Evolutionary conservation across 2,329 filamentous ascomycete species (phyloP).

Genomic region (Ciborinia camelliae): DNA sequence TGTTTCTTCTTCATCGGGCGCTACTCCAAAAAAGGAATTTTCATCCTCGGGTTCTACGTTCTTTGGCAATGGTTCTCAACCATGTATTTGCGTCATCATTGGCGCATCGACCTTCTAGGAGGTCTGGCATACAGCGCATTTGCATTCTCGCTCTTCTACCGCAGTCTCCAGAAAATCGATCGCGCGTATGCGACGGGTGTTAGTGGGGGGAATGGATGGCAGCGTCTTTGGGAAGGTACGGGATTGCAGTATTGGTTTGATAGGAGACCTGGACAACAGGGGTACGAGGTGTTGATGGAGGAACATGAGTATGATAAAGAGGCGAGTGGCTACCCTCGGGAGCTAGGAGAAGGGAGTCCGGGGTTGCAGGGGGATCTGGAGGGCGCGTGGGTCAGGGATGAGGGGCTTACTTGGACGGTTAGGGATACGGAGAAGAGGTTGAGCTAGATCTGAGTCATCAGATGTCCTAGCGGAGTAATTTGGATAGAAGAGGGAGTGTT

Average conservation of each 20-base stretch:
- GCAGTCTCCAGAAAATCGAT: conserved; percentile 31
- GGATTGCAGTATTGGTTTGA: conserved; percentile 31
- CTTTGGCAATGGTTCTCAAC: conserved; percentile 96
- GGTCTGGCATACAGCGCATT: conserved; percentile 74
- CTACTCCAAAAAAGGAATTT: conserved; percentile 56
- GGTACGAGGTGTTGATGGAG: conserved; percentile 22
- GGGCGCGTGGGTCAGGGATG: conserved; percentile 26
- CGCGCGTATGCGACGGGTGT: conserved; percentile 31
- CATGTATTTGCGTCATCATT: conserved; percentile 96
- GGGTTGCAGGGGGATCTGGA: conserved; percentile 25
- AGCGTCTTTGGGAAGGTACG: conserved; percentile 32
- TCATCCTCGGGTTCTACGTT: conserved; percentile 66
- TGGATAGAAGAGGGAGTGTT: too few relatives aligned
- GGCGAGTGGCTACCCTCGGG: not conserved
- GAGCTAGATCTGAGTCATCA: not conserved
- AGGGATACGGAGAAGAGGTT: conserved; percentile 14
- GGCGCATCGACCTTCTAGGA: conserved; percentile 84
- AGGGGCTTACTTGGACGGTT: conserved; percentile 23
- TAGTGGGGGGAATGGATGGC: conserved; percentile 34
- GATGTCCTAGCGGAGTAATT: too few relatives aligned
- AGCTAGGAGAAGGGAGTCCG: not conserved
- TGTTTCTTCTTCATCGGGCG: conserved; percentile 70
- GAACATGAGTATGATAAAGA: not conserved
- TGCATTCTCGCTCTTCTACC: conserved; percentile 58
- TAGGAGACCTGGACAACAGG: conserved; percentile 21